Conservation (phyloP, 106 monocot genomes). For the Dioscorea dumetorum region DNA sequence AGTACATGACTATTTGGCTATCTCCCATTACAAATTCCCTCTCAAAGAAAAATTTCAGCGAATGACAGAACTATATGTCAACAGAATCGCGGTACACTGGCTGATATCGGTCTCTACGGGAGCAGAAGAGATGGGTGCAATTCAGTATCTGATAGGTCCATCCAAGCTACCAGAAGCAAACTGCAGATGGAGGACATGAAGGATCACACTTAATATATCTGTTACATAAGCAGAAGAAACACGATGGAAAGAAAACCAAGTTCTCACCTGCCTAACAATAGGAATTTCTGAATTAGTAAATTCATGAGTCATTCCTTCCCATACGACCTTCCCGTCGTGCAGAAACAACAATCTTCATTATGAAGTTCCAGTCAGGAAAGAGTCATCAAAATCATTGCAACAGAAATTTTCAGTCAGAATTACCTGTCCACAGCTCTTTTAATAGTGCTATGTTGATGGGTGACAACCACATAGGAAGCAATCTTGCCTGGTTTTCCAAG, state of each 20-base stretch:
- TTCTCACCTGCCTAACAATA: conserved; percentile 80
- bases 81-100: too few relatives aligned
- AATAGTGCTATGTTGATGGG: conserved; percentile 99
- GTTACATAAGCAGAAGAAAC: background rate
- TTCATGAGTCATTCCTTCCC: conserved; percentile 94
- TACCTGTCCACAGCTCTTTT: conserved; percentile 93
- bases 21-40: too few relatives aligned
- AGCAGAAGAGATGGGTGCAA: too few relatives aligned
- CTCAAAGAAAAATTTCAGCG: too few relatives aligned
- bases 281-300: conserved; percentile 68
- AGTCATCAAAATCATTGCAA: background rate
- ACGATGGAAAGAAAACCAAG: background rate
- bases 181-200: conserved; percentile 22
- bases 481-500: conserved; percentile 66
- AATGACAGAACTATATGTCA: too few relatives aligned
- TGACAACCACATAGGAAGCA: conserved; percentile 88
- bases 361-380: background rate
- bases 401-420: background rate
- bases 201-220: background rate
- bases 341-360: conserved; percentile 73
- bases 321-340: conserved; percentile 79
- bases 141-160: conserved; percentile 83
- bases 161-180: conserved; percentile 97
- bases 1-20: too few relatives aligned
- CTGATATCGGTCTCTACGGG: too few relatives aligned